Conservation (phyloP, 495 filamentous ascomycete species). For the Neurospora sp. region DNA sequence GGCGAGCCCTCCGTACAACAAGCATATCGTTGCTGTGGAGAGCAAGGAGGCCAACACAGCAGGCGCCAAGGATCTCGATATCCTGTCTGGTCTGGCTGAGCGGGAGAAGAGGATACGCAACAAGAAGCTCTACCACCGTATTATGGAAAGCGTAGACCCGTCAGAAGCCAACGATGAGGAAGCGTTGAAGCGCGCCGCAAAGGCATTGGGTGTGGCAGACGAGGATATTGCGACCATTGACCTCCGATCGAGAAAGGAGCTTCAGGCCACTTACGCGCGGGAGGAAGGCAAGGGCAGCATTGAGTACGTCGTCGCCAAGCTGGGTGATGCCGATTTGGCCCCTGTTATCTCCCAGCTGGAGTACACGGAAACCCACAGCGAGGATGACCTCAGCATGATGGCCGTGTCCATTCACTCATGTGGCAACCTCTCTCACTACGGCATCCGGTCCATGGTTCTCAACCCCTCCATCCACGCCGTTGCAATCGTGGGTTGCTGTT, state of each 20-base stretch:
- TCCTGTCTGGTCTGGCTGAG: slow-evolving; percentile 58
- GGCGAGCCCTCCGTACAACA: slow-evolving; percentile 74
- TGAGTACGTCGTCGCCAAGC: slow-evolving; percentile 51
- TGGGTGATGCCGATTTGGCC: slow-evolving; percentile 51
- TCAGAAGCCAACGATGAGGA: slow-evolving; percentile 30
- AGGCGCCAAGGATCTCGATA: slow-evolving; percentile 74
- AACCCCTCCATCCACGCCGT: slow-evolving; percentile 80
- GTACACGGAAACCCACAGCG: slow-evolving; percentile 19
- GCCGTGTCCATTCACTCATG: slow-evolving; percentile 94
- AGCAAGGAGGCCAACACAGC: slow-evolving; percentile 74
- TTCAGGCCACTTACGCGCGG: slow-evolving; percentile 35
- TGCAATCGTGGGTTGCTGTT: slow-evolving; percentile 94
- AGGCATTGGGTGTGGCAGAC: slow-evolving; percentile 21
- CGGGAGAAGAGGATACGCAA: slow-evolving; percentile 61
- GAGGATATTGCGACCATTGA: slow-evolving; percentile 30
- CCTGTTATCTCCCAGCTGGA: slow-evolving; percentile 39
- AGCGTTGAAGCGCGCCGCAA: slow-evolving; percentile 29
- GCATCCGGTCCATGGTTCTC: slow-evolving; percentile 69
- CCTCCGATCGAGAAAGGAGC: slow-evolving; percentile 35
- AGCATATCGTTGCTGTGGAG: slow-evolving; percentile 84
- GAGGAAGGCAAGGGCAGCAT: slow-evolving; percentile 54
- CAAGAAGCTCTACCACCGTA: slow-evolving; percentile 58
- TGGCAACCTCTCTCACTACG: slow-evolving; percentile 93
- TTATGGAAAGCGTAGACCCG: slow-evolving; percentile 28
- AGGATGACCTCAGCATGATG: slow-evolving; percentile 50